Percentiles rank a stretch among this genome's conserved stretches.
phyloP scores from a whole-genome alignment of 805 yeast species.

The Sugiyamaella lignohabitans region DNA sequence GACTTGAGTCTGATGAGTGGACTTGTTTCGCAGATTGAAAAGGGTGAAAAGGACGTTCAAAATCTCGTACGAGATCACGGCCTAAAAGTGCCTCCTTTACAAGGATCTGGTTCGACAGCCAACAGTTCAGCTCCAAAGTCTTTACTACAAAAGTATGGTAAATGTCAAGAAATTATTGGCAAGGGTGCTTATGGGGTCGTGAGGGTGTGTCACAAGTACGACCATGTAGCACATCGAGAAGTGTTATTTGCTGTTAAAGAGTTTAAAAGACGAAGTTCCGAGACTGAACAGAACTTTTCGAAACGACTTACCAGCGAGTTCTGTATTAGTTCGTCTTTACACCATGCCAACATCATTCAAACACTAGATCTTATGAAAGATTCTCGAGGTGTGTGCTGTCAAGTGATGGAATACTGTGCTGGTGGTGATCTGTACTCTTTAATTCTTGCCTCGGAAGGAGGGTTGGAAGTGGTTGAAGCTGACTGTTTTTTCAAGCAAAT shows the following conservation, averaged over 20 bases:
- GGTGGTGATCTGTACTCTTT: conserved; percentile 71
- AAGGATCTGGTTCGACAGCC: conserved; percentile 6
- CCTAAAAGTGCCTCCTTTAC: too few species aligned
- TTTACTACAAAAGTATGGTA: conserved; percentile 82
- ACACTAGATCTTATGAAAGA: conserved; percentile 74
- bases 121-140: conserved; percentile 34
- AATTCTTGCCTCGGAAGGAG: conserved; percentile 45
- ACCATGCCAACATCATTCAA: conserved; percentile 66
- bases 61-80: too few species aligned
- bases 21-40: conserved; percentile 15
- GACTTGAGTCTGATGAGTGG: conserved; percentile 20
- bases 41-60: conserved; percentile 12
- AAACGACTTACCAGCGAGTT: conserved; percentile 83
- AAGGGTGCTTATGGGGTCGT: conserved; percentile 92
- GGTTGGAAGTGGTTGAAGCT: conserved; percentile 57
- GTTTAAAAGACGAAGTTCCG: conserved; percentile 53
- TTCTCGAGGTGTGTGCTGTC: conserved; percentile 61
- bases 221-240: conserved; percentile 36
- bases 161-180: conserved; percentile 87
- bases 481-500: conserved; percentile 39
- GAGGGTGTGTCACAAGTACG: conserved; percentile 65
- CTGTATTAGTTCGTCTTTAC: conserved; percentile 70
- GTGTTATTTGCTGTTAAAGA: conserved; percentile 68
- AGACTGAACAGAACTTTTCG: conserved; percentile 48
- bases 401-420: conserved; percentile 92